phyloP scores from a whole-genome alignment of 441 rosid genomes.

The Gossypium schwendimanii region DNA sequence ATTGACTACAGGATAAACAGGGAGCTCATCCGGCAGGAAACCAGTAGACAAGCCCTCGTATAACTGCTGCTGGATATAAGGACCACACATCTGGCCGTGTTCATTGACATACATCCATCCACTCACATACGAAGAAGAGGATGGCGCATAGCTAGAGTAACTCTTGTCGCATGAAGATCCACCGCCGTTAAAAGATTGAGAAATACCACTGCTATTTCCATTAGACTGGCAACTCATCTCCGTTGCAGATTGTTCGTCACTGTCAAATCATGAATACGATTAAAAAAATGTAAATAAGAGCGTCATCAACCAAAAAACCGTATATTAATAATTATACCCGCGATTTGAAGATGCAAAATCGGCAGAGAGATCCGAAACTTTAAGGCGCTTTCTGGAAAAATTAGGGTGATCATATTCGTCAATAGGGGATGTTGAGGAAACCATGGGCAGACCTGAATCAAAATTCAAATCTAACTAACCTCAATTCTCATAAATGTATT shows the following conservation, averaged over 20 bases:
- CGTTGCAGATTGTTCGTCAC: conserved; percentile 32
- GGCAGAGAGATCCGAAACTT: conserved; percentile 25
- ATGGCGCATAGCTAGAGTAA: conserved; percentile 11
- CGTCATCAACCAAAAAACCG: background rate
- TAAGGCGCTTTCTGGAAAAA: conserved; percentile 30
- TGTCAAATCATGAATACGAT: conserved; percentile 6
- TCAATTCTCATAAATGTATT: background rate
- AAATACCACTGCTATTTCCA: conserved; percentile 45
- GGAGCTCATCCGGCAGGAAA: conserved; percentile 85
- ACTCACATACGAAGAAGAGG: conserved; percentile 36
- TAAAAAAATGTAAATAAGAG: background rate
- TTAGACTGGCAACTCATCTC: conserved; percentile 59
- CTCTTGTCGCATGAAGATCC: conserved; percentile 36
- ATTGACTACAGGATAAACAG: conserved; percentile 69
- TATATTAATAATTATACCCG: conserved; percentile 27
- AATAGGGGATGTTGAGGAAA: conserved; percentile 33
- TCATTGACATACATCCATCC: conserved; percentile 94
- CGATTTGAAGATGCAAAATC: conserved; percentile 21
- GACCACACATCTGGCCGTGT: conserved; percentile 87
- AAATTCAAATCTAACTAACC: background rate
- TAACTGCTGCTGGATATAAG: conserved; percentile 80
- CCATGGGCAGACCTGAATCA: conserved; percentile 35
- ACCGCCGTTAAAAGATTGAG: conserved; percentile 39
- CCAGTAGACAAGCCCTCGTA: conserved; percentile 74
- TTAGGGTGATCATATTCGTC: conserved; percentile 16